phyloP scores from a whole-genome alignment of 768 basidiomycete species.

The Auriscalpium vulgare region DNA sequence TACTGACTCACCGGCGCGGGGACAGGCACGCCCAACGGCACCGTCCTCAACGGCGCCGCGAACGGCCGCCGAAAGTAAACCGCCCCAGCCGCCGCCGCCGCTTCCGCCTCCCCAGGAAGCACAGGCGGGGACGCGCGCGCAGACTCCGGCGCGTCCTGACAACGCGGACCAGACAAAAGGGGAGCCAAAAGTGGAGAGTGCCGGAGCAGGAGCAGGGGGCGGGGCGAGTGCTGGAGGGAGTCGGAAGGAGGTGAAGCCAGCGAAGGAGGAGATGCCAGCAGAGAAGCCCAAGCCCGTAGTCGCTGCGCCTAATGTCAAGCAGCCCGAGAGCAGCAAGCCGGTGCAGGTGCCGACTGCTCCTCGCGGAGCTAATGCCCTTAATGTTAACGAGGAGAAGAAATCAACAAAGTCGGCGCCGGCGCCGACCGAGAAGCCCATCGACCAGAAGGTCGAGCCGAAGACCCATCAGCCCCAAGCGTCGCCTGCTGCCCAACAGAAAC shows the following conservation, averaged over 20 bases:
- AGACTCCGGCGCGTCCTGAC: too few relatives aligned
- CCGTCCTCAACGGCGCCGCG: slow-evolving; percentile 1
- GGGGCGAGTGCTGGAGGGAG: neutral
- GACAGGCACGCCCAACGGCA: neutral
- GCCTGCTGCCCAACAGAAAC: too few relatives aligned
- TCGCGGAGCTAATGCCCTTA: too few relatives aligned
- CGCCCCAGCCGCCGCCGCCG: neutral
- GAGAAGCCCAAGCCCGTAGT: too few relatives aligned
- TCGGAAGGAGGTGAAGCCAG: neutral
- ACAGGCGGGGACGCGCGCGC: neutral
- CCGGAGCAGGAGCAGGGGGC: neutral
- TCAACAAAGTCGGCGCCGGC: neutral
- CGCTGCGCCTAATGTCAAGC: too few relatives aligned
- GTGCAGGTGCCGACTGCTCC: too few relatives aligned
- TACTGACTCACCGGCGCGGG: slow-evolving; percentile 7
- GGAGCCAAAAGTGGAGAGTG: neutral
- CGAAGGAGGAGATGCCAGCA: neutral
- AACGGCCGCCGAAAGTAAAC: slow-evolving; percentile 1
- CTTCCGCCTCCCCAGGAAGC: neutral
- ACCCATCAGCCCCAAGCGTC: neutral
- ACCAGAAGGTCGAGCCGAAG: neutral
- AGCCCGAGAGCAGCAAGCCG: too few relatives aligned
- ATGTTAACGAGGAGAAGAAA: too few relatives aligned
- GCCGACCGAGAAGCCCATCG: neutral
- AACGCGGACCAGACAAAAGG: neutral